A percentile compares a stretch with the other conserved stretches of the same genome.
These are phyloP conservation scores for Thozetella sp. DNA, from an alignment of 495 filamentous ascomycete genomes.

Conservation along the genomic window DNA sequence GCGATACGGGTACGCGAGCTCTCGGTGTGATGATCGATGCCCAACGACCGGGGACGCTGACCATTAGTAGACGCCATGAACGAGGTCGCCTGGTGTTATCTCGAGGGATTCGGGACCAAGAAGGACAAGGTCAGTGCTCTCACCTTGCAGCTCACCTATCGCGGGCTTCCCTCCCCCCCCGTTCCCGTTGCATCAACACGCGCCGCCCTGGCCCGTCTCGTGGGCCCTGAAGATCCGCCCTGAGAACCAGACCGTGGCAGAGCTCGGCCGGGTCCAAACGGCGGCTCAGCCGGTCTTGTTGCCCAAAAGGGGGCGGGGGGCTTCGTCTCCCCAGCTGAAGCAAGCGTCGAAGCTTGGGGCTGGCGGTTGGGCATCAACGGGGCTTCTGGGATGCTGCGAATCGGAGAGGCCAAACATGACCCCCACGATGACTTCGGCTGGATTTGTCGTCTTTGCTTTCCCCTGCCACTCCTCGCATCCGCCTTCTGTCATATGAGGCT, in stretches of 20 bases:
- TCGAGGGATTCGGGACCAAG: slow-evolving; percentile 90
- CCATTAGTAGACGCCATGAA: slow-evolving; percentile 83
- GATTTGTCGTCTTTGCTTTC: slow-evolving; percentile 9
- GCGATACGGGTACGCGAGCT: slow-evolving; percentile 66
- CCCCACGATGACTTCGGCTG: slow-evolving; percentile 12
- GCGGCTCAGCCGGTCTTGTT: not conserved
- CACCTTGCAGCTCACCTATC: not conserved
- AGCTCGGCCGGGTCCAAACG: not conserved
- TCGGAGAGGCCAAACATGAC: slow-evolving; percentile 15
- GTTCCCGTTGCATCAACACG: not conserved
- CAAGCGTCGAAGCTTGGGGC: not conserved
- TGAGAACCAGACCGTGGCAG: not conserved
- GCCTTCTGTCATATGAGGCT: slow-evolving; percentile 33
- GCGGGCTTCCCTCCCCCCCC: not conserved
- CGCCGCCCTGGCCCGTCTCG: not conserved
- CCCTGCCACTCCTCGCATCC: slow-evolving; percentile 12
- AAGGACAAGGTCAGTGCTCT: slow-evolving; percentile 88
- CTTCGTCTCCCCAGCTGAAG: not conserved
- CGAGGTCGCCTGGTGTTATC: slow-evolving; percentile 93
- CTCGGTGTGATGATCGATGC: not conserved
- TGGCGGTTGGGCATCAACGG: slow-evolving; percentile 40
- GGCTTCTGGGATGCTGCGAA: slow-evolving; percentile 19
- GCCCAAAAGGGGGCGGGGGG: not conserved
- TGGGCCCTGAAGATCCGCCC: not conserved
- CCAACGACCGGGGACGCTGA: slow-evolving; percentile 14